Evolutionary conservation across 164 flowering plant genomes (phyloP).

Genomic region (Magnolia kwangsiensis): DNA sequence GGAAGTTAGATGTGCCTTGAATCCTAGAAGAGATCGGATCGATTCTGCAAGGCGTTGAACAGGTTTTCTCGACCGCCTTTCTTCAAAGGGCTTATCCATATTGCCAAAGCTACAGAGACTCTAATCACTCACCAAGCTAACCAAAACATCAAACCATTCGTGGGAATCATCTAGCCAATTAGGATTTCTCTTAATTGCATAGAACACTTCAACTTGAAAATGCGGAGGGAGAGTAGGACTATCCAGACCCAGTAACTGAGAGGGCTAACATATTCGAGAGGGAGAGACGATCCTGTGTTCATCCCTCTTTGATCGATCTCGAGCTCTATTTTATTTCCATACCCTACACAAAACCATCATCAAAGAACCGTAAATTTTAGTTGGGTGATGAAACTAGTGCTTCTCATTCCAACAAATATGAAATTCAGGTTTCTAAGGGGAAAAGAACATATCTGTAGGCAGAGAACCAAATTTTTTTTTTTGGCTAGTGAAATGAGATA

Average conservation of each 20-base stretch:
- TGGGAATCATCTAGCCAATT: background rate
- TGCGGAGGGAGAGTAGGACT: too few species aligned
- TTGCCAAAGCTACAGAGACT: background rate
- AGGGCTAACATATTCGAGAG: background rate
- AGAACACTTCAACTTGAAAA: background rate
- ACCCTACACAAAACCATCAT: background rate
- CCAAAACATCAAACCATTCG: too few species aligned
- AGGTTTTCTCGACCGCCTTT: slow-evolving; percentile 26
- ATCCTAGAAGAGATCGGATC: slow-evolving; percentile 43
- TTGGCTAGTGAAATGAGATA: too few species aligned
- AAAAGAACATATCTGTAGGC: background rate
- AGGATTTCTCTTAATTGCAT: background rate
- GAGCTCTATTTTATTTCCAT: background rate
- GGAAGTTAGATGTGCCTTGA: slow-evolving; percentile 38
- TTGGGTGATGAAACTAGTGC: too few species aligned
- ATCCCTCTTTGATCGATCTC: background rate
- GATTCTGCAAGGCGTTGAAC: slow-evolving; percentile 34
- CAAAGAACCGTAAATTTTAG: background rate
- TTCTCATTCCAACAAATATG: too few species aligned
- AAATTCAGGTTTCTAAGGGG: background rate
- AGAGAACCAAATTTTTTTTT: too few species aligned
- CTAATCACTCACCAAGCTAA: background rate
- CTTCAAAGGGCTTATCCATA: slow-evolving; percentile 8
- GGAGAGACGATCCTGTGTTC: background rate
- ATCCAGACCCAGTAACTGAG: background rate